These are phyloP conservation scores for Tolypocladium guangdongense DNA, from an alignment of 2,329 filamentous ascomycete genomes.

Conservation along the genomic window DNA sequence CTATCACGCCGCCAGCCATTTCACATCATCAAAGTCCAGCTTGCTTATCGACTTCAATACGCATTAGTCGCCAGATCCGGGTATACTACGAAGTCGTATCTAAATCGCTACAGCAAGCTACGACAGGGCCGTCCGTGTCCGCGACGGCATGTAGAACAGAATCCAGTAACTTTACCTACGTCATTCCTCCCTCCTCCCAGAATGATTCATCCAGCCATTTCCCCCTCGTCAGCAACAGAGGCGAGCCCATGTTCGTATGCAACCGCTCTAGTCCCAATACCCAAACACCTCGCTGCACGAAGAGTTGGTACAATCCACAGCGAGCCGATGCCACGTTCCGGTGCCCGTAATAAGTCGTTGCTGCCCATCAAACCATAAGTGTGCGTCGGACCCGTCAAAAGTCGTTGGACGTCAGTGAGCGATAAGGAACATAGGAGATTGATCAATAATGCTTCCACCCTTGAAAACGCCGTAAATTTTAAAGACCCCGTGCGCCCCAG, in stretches of 20 bases:
- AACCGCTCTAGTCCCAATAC: conserved; percentile 12
- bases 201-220: neutral
- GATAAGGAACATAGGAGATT: conserved; percentile 7
- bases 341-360: neutral
- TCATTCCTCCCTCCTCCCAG: neutral
- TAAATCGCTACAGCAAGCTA: conserved; percentile 19
- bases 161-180: conserved; percentile 9
- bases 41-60: conserved; percentile 11
- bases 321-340: neutral
- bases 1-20: no score
- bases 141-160: conserved; percentile 11
- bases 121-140: conserved; percentile 5
- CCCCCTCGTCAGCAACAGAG: neutral
- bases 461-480: conserved; percentile 11
- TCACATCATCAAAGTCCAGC: neutral
- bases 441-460: conserved; percentile 10
- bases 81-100: conserved; percentile 26
- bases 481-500: conserved; percentile 1
- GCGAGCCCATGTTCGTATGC: conserved; percentile 7
- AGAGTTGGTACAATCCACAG: neutral
- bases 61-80: conserved; percentile 23
- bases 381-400: conserved; percentile 5
- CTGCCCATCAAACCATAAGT: conserved; percentile 4
- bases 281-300: conserved; percentile 6
- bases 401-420: conserved; percentile 2